Percentiles rank a stretch among this genome's conserved stretches.
These are phyloP conservation scores for Chrysosporium keratinophilum DNA, from an alignment of 2,329 filamentous ascomycete genomes.

Conservation along the genomic window DNA sequence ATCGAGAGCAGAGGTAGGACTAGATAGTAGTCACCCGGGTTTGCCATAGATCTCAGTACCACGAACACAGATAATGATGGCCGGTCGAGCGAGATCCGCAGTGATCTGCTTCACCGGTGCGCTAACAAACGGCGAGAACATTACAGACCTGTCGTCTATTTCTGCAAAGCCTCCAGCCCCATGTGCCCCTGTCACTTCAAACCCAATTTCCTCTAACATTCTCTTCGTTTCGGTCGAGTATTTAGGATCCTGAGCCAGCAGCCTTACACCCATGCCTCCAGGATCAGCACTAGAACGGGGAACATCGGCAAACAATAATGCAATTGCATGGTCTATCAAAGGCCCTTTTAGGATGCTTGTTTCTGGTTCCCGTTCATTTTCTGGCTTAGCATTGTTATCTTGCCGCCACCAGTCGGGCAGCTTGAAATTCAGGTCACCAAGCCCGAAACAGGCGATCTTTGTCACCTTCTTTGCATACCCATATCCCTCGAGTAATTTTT, in stretches of 20 bases:
- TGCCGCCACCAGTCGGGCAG: conserved; percentile 18
- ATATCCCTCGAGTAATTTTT: conserved; percentile 14
- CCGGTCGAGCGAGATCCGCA: conserved; percentile 31
- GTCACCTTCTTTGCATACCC: conserved; percentile 16
- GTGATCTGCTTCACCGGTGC: conserved; percentile 31
- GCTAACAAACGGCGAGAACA: not conserved
- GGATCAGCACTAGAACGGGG: conserved; percentile 10
- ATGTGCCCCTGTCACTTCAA: conserved; percentile 20
- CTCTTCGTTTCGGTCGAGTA: conserved; percentile 11
- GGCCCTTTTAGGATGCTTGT: conserved; percentile 11
- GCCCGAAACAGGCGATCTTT: conserved; percentile 23
- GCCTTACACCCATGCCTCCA: conserved; percentile 5
- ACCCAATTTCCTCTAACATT: conserved; percentile 18
- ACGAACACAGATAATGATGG: conserved; percentile 21
- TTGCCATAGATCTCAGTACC: not conserved
- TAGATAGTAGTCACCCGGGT: not conserved
- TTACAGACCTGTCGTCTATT: not conserved
- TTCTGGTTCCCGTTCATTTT: conserved; percentile 15
- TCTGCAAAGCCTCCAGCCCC: conserved; percentile 17
- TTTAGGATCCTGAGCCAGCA: conserved; percentile 20
- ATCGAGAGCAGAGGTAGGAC: not conserved
- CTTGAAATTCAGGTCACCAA: conserved; percentile 20
- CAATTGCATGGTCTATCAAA: conserved; percentile 20
- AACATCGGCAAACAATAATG: conserved; percentile 20
- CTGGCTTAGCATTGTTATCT: conserved; percentile 14